Evolutionary conservation across 31 red algal species (phyloP).

Genomic region (Porphyra umbilicalis): DNA sequence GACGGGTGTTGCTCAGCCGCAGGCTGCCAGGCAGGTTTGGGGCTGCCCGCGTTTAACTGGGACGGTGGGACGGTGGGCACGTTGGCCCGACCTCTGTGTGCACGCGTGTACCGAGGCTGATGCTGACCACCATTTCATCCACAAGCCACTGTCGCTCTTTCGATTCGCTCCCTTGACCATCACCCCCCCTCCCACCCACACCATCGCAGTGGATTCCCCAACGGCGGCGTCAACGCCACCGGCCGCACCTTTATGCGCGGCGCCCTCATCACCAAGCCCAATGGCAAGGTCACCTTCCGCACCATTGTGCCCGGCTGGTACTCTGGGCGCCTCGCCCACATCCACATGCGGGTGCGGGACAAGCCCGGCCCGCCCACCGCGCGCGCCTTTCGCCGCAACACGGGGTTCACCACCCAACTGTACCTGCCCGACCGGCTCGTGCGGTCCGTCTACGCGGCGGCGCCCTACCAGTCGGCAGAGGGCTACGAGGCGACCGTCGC

Average conservation of each 20-base stretch:
- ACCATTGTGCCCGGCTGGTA: constrained; percentile 11
- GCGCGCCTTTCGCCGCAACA: background rate
- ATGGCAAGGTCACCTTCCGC: background rate
- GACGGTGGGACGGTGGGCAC: no score
- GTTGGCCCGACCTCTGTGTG: no score
- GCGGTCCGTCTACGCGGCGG: background rate
- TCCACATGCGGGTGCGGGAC: background rate
- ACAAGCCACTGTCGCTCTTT: no score
- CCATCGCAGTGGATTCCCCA: background rate
- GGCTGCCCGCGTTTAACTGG: background rate
- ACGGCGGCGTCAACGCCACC: background rate
- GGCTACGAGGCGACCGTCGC: background rate
- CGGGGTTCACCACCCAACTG: background rate
- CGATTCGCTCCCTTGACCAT: background rate
- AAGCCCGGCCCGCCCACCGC: background rate
- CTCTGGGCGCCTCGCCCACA: background rate
- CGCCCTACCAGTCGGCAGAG: background rate
- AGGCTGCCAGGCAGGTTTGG: background rate
- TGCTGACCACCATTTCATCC: no score
- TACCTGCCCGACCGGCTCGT: background rate
- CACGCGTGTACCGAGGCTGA: no score
- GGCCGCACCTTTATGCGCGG: background rate
- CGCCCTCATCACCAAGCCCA: background rate
- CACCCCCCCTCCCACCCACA: background rate
- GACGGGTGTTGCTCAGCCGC: background rate